phyloP scores from a whole-genome alignment of 345 rosid genomes.

The Angophora floribunda region DNA sequence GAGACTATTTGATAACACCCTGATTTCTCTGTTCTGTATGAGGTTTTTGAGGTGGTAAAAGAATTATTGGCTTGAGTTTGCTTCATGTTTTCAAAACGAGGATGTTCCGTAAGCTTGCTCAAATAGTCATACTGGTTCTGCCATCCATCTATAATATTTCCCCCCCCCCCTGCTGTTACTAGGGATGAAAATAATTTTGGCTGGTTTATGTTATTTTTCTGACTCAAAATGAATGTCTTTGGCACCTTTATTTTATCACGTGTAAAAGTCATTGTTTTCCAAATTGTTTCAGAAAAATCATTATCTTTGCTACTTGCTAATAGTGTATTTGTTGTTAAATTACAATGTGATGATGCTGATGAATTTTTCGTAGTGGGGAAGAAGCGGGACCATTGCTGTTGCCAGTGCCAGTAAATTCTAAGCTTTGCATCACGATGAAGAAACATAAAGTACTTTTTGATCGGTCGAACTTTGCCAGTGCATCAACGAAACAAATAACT shows the following conservation, averaged over 20 bases:
- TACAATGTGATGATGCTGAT: not conserved
- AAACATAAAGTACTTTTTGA: constrained; percentile 21
- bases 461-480: constrained; percentile 7
- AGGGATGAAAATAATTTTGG: not conserved
- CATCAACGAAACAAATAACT: constrained; percentile 1
- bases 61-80: not conserved
- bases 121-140: not conserved
- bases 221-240: not conserved
- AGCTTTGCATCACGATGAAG: constrained; percentile 6
- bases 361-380: constrained; percentile 48
- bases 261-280: not conserved
- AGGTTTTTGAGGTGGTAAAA: not conserved
- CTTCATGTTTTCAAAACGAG: not conserved
- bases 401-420: constrained; percentile 26
- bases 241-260: not conserved
- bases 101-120: not conserved
- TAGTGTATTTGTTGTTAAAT: not conserved
- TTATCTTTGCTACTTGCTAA: not conserved
- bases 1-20: not conserved
- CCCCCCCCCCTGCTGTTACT: not conserved
- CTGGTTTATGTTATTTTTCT: not conserved
- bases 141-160: not conserved
- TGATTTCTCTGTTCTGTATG: not conserved
- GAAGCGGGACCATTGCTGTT: constrained; percentile 50
- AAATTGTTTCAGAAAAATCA: not conserved